Percentiles rank a stretch among this genome's conserved stretches.
Evolutionary conservation across 1,139 yeast genomes (phyloP).

Genomic region (Hansenula sp.): DNA sequence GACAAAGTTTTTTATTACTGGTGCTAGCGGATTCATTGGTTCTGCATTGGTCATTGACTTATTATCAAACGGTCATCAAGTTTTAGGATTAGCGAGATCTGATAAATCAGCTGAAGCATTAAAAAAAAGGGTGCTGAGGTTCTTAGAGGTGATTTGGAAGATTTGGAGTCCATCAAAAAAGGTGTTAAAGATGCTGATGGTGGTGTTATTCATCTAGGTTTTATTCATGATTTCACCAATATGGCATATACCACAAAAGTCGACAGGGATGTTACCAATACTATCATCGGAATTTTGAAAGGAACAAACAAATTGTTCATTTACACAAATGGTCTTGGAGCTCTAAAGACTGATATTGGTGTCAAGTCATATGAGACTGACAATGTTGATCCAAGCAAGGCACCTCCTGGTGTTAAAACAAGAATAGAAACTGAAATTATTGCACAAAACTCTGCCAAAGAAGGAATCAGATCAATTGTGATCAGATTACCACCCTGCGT

Average conservation of each 20-base stretch:
- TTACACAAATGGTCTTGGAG: background rate
- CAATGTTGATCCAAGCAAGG: too few species aligned
- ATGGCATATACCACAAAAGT: background rate
- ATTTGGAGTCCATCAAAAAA: slow-evolving; percentile 23
- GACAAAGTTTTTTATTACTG: slow-evolving; percentile 25
- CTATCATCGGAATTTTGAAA: background rate
- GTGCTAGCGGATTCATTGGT: slow-evolving; percentile 27
- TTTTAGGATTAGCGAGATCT: slow-evolving; percentile 25
- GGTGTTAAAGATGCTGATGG: slow-evolving; percentile 30
- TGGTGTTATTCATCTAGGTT: slow-evolving; percentile 33
- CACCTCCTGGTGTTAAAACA: background rate
- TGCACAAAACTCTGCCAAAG: background rate
- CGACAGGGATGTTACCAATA: background rate
- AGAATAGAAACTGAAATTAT: background rate
- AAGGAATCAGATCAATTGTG: slow-evolving; percentile 22
- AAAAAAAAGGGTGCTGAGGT: slow-evolving; percentile 18
- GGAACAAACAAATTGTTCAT: background rate
- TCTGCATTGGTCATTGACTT: slow-evolving; percentile 14
- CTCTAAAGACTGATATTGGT: background rate
- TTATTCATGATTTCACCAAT: slow-evolving; percentile 19
- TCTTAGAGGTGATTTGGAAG: slow-evolving; percentile 24
- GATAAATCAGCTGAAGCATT: slow-evolving; percentile 20
- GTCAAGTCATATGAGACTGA: too few species aligned
- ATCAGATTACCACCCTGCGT: slow-evolving; percentile 29
- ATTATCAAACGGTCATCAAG: slow-evolving; percentile 14